phyloP scores from a whole-genome alignment of 805 yeast genomes.

The Ascoidea asiatica region DNA sequence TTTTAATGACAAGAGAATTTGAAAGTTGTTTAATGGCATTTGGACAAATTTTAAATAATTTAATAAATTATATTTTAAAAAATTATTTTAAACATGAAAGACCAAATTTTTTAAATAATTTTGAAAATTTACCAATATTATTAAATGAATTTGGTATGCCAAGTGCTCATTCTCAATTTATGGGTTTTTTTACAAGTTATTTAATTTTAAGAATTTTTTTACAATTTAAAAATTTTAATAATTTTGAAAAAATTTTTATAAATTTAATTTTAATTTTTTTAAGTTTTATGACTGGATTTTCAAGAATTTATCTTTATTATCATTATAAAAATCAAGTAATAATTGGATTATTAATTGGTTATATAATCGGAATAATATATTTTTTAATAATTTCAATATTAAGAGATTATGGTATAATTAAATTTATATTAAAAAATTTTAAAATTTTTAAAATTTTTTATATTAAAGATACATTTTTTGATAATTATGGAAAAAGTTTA shows the following conservation, averaged over 20 bases:
- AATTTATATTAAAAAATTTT: conserved; percentile 44
- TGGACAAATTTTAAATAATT: conserved; percentile 76
- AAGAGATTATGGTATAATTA: conserved; percentile 56
- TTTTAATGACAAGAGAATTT: conserved; percentile 66
- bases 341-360: conserved; percentile 60
- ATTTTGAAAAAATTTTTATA: conserved; percentile 18
- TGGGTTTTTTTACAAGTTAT: conserved; percentile 71
- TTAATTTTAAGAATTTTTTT: conserved; percentile 28
- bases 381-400: conserved; percentile 36
- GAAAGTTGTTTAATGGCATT: conserved; percentile 74
- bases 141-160: conserved; percentile 88
- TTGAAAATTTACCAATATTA: conserved; percentile 20
- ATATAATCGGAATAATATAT: conserved; percentile 42
- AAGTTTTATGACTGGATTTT: conserved; percentile 37
- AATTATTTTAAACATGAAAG: conserved; percentile 54
- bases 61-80: conserved; percentile 57
- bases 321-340: conserved; percentile 64
- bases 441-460: conserved; percentile 35
- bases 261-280: conserved; percentile 16
- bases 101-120: conserved; percentile 34
- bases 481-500: conserved; percentile 5
- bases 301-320: conserved; percentile 68
- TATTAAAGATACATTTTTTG: conserved; percentile 49
- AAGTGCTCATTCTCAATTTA: conserved; percentile 89
- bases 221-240: conserved; percentile 27